Evolutionary conservation across 176 grass and related monocot species (phyloP).

Genomic region (Oryza nivara): DNA sequence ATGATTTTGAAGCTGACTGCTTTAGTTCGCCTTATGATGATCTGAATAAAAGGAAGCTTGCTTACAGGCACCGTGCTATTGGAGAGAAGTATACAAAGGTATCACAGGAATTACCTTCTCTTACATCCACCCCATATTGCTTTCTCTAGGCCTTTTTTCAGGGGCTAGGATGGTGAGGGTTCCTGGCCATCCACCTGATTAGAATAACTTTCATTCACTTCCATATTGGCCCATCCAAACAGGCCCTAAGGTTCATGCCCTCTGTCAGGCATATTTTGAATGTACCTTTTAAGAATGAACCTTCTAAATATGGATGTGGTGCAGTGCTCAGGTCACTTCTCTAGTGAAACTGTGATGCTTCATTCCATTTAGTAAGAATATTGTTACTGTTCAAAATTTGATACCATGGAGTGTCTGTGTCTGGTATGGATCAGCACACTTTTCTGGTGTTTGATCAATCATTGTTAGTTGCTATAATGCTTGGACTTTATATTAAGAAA

Average conservation of each 20-base stretch:
- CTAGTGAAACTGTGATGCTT: not conserved
- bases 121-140: not conserved
- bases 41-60: conserved; percentile 87
- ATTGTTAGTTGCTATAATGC: not conserved
- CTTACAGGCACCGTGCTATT: conserved; percentile 83
- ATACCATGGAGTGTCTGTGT: not conserved
- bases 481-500: not conserved
- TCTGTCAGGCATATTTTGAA: not conserved
- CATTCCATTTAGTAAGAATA: conserved; percentile 24
- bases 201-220: not conserved
- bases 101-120: conserved; percentile 24
- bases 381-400: conserved; percentile 17
- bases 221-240: not conserved
- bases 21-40: conserved; percentile 83
- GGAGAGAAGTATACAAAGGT: conserved; percentile 92
- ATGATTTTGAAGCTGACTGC: conserved; percentile 81
- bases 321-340: conserved; percentile 7
- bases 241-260: not conserved
- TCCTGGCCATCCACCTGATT: not conserved
- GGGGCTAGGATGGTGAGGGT: not conserved
- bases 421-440: not conserved
- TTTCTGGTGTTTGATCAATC: conserved; percentile 6
- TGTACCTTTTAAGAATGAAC: conserved; percentile 3
- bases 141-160: not conserved
- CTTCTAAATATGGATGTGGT: conserved; percentile 1